A percentile compares a stretch with the other conserved stretches of the same genome.
These are phyloP conservation scores for Lactarius pseudohatsudake DNA, from an alignment of 768 basidiomycete species.

Conservation along the genomic window DNA sequence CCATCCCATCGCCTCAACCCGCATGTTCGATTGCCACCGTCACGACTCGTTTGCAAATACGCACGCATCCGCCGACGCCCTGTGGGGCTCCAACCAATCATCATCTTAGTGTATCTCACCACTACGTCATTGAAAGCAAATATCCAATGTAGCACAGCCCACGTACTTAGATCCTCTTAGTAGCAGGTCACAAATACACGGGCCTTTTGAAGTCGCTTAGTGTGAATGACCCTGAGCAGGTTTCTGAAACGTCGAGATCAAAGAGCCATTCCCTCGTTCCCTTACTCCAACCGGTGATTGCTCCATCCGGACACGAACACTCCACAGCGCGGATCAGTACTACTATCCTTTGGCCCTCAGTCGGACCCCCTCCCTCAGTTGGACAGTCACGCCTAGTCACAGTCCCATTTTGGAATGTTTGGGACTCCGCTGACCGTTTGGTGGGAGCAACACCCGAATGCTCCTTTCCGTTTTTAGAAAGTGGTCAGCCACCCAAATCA, in stretches of 20 bases:
- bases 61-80: background rate
- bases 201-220: slow-evolving; percentile 15
- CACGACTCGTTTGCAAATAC: slow-evolving; percentile 5
- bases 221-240: background rate
- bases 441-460: no score
- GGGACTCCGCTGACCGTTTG: no score
- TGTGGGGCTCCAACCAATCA: slow-evolving; percentile 10
- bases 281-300: background rate
- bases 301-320: background rate
- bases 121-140: slow-evolving; percentile 21
- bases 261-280: background rate
- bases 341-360: no score
- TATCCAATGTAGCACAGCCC: slow-evolving; percentile 28
- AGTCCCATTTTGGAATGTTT: no score
- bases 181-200: slow-evolving; percentile 25
- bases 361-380: no score
- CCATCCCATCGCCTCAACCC: background rate
- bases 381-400: no score
- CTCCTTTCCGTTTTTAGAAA: no score
- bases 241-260: background rate
- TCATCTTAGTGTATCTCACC: slow-evolving; percentile 18
- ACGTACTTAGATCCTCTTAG: slow-evolving; percentile 25
- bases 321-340: background rate
- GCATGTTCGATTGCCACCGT: background rate
- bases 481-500: no score